Conservation (phyloP, 2,329 filamentous ascomycete species). For the Phialemonium atrogriseum region DNA sequence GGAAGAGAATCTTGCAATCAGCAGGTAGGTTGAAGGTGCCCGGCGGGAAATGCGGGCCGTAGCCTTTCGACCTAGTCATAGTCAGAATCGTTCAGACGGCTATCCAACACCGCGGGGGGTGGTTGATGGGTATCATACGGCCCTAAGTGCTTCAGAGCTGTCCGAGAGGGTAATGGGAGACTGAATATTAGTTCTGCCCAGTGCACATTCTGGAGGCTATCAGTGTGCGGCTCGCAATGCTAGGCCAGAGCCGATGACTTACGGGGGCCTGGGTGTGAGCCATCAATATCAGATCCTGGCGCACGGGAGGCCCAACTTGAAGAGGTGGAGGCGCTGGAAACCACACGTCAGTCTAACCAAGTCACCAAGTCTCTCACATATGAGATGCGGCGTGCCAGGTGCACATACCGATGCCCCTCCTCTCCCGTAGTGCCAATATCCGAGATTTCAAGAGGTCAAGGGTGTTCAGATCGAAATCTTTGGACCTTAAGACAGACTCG, state of each 20-base stretch:
- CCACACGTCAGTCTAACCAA: slow-evolving; percentile 3
- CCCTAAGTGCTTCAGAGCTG: slow-evolving; percentile 34
- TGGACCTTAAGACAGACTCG: slow-evolving; percentile 26
- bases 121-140: slow-evolving; percentile 19
- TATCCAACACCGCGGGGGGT: neutral
- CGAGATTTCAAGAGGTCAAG: slow-evolving; percentile 40
- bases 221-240: slow-evolving; percentile 1
- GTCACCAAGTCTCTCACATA: slow-evolving; percentile 1
- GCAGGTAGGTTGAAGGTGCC: slow-evolving; percentile 34
- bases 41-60: slow-evolving; percentile 35
- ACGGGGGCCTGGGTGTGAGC: slow-evolving; percentile 15
- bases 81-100: neutral
- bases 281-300: slow-evolving; percentile 21
- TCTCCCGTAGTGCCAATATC: slow-evolving; percentile 42
- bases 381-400: neutral
- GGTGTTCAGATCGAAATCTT: slow-evolving; percentile 46
- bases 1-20: slow-evolving; percentile 44
- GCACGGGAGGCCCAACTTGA: slow-evolving; percentile 24
- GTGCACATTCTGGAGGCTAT: slow-evolving; percentile 36
- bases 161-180: slow-evolving; percentile 41
- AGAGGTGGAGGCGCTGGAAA: slow-evolving; percentile 24
- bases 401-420: slow-evolving; percentile 42
- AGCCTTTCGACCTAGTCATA: slow-evolving; percentile 32
- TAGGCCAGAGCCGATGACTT: slow-evolving; percentile 4
- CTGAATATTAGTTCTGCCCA: slow-evolving; percentile 57